Conservation (phyloP, 768 basidiomycete genomes). For the Russula virescens region DNA sequence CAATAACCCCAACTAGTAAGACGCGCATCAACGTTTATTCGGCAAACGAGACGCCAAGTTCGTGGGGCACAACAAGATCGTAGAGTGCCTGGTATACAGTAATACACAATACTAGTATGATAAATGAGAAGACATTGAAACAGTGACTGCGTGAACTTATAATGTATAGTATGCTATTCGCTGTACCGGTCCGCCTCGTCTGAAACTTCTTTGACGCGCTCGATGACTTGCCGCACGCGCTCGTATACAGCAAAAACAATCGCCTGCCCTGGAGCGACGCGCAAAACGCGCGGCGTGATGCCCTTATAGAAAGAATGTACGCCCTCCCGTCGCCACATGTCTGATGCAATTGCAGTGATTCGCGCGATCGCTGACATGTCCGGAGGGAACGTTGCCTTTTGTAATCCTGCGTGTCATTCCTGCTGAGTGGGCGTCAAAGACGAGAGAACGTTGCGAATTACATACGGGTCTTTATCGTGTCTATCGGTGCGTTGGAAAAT, state of each 20-base stretch:
- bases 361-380: slow-evolving; percentile 77
- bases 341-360: slow-evolving; percentile 72
- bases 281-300: slow-evolving; percentile 91
- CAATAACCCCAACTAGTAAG: neutral
- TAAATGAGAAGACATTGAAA: neutral
- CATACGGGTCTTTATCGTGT: slow-evolving; percentile 92
- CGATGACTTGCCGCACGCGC: slow-evolving; percentile 69
- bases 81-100: neutral
- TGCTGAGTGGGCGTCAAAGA: neutral
- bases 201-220: slow-evolving; percentile 52
- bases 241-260: slow-evolving; percentile 99
- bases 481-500: slow-evolving; percentile 94
- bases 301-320: slow-evolving; percentile 93
- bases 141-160: neutral
- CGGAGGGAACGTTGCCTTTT: slow-evolving; percentile 69
- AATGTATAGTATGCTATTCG: slow-evolving; percentile 38
- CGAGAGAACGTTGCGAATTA: slow-evolving; percentile 15
- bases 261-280: slow-evolving; percentile 95
- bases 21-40: neutral
- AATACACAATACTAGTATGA: neutral
- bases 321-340: slow-evolving; percentile 93
- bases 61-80: neutral
- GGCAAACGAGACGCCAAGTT: neutral
- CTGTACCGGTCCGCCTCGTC: slow-evolving; percentile 58
- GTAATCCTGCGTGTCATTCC: slow-evolving; percentile 51